A percentile compares a stretch with the other conserved stretches of the same genome.
Conservation (phyloP, 2,329 filamentous ascomycete genomes). For the Sclerotinia minor region DNA sequence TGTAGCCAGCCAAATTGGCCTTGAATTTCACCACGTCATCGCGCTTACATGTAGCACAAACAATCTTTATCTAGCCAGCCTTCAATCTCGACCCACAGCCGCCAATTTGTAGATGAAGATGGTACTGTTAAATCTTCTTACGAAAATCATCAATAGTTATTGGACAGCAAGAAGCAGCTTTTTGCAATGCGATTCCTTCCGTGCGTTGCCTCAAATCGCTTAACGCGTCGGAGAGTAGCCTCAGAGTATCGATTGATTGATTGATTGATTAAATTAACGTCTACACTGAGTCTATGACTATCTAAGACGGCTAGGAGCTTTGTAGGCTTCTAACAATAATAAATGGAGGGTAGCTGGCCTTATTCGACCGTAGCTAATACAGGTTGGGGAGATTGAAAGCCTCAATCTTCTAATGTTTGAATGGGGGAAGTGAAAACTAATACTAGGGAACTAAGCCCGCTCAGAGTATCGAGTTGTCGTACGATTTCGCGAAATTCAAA, state of each 20-base stretch:
- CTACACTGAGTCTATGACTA: too few relatives aligned
- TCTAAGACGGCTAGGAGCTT: too few relatives aligned
- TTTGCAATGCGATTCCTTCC: conserved; percentile 34
- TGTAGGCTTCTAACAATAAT: too few relatives aligned
- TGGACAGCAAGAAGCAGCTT: conserved; percentile 37
- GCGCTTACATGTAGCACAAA: conserved; percentile 38
- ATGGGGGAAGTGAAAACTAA: too few relatives aligned
- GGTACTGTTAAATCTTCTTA: conserved; percentile 38
- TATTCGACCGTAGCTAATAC: too few relatives aligned
- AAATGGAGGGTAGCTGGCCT: too few relatives aligned
- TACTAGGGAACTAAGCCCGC: too few relatives aligned
- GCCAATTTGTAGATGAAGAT: conserved; percentile 29
- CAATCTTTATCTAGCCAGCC: conserved; percentile 34
- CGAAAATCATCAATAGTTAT: conserved; percentile 39
- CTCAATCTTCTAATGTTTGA: too few relatives aligned
- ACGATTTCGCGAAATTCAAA: conserved; percentile 34
- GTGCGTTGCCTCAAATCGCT: conserved; percentile 34
- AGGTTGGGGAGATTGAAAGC: too few relatives aligned
- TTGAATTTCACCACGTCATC: conserved; percentile 39
- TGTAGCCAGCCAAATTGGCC: conserved; percentile 36
- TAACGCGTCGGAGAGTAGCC: conserved; percentile 36
- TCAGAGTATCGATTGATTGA: too few relatives aligned
- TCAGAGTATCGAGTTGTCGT: conserved; percentile 31
- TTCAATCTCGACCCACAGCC: conserved; percentile 28
- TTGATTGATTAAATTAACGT: too few relatives aligned